Conservation (phyloP, 2,329 filamentous ascomycete genomes). For the Colletotrichum coccodes region DNA sequence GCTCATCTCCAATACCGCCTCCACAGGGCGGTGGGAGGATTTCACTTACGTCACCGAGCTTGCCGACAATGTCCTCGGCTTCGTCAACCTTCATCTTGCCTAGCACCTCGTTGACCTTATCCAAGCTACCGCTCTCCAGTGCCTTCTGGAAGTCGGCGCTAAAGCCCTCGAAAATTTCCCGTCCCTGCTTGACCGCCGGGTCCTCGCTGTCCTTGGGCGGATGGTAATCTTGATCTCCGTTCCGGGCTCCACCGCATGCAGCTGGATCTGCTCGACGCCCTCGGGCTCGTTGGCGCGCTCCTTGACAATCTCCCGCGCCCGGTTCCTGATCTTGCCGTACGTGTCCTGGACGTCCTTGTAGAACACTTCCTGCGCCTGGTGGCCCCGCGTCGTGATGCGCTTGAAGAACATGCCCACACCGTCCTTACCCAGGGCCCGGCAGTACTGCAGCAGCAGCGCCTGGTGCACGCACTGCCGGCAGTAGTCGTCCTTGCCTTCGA, state of each 20-base stretch:
- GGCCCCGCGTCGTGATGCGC: constrained; percentile 87
- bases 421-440: constrained; percentile 86
- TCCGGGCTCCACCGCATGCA: constrained; percentile 93
- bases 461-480: constrained; percentile 92
- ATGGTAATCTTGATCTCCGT: constrained; percentile 91
- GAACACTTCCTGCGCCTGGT: constrained; percentile 92
- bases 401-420: constrained; percentile 96
- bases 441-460: constrained; percentile 92
- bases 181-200: constrained; percentile 68
- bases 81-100: constrained; percentile 90
- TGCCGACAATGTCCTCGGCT: constrained; percentile 84
- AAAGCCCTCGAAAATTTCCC: constrained; percentile 86
- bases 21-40: not conserved
- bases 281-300: constrained; percentile 62
- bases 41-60: constrained; percentile 74
- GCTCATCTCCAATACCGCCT: no score
- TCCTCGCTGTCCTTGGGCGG: constrained; percentile 74
- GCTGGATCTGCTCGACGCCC: constrained; percentile 94
- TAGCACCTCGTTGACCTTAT: constrained; percentile 68
- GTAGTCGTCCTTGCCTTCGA: constrained; percentile 80
- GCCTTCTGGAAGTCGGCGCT: constrained; percentile 83
- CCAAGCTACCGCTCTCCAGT: constrained; percentile 87
- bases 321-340: constrained; percentile 81
- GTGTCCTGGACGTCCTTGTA: constrained; percentile 92
- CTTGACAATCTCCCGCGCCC: constrained; percentile 76